Conservation (phyloP, 1,139 yeast species). For the Pichia sp. region DNA sequence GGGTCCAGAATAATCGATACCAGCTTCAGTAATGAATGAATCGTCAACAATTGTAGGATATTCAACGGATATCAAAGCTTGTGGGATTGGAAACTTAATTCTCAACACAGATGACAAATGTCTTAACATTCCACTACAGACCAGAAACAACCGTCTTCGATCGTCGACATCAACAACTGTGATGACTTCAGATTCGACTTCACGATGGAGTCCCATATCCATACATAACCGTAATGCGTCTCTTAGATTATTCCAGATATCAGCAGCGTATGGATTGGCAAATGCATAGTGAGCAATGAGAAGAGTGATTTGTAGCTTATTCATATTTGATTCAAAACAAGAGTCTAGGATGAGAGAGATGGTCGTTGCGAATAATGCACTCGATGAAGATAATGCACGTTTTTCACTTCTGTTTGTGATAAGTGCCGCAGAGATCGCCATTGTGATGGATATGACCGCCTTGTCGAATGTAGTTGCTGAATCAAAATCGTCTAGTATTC, state of each 20-base stretch:
- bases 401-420: constrained; percentile 24
- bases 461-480: constrained; percentile 17
- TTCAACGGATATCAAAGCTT: constrained; percentile 17
- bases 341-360: constrained; percentile 17
- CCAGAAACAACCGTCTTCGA: constrained; percentile 20
- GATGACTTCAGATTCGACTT: constrained; percentile 15
- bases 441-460: constrained; percentile 19
- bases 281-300: constrained; percentile 25
- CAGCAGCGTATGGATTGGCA: constrained; percentile 26
- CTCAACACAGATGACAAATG: constrained; percentile 19
- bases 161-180: constrained; percentile 18
- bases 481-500: constrained; percentile 12
- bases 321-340: constrained; percentile 17
- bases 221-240: constrained; percentile 20
- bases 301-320: constrained; percentile 19
- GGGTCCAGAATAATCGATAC: constrained; percentile 22
- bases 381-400: constrained; percentile 22
- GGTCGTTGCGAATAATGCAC: constrained; percentile 21
- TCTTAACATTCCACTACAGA: constrained; percentile 21
- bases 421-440: constrained; percentile 26
- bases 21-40: constrained; percentile 19
- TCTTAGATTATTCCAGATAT: constrained; percentile 21
- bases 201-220: constrained; percentile 24
- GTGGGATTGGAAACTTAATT: constrained; percentile 21
- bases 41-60: constrained; percentile 25